Evolutionary conservation across 306 rosid species (phyloP), one percentile per base, ranked within the genome.

Genomic region (Rosa chinensis): DNA sequence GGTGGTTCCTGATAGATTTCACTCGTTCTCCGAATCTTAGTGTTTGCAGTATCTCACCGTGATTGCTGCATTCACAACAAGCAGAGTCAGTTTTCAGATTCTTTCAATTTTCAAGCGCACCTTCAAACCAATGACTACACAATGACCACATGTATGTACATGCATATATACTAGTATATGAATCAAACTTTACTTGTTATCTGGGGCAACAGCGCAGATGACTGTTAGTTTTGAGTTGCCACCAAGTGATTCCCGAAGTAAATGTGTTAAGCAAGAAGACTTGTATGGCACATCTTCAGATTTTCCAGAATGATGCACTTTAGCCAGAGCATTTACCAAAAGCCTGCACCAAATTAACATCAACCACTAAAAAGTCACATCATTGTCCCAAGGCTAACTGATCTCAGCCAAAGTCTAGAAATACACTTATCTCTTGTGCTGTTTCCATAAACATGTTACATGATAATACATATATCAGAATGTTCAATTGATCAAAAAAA

Each of bases 181-280:
- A 39, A 56, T 70, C 25, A 5, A 63, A 40, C 5, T 16, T 62
- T 49, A 16, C 99, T 77, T 90, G 88, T 87, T 83, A 79, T 96
- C 88, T 5, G 87, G 91, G 59, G 86, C 85, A 85, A 93, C 78
- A 64, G 96, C 92, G 71, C 98, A 96, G 47, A 93, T 88, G 53
- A 96, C 89, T 45, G 93, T 91, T 78, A 96, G 92, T 85, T 85
- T 96, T 61, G 96, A 89, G 87, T 93, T 96, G 81, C 98, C 98
- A 63, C 98, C 99, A 53, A 96, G 85, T 52, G 97, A 86, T 78
- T 93, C 99, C 68, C 81, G 83, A 64, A 95, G 78, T 79, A 95
- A 79, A 71, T 85, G 88, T 5, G 98, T 89, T 89, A 95, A 91
- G 83, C 94, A 95, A 61, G 93, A 93, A 62, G 81, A 80, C 80